These are phyloP conservation scores for Anthracocystis setariae DNA, from an alignment of 1,284 basidiomycete species.

Conservation along the genomic window DNA sequence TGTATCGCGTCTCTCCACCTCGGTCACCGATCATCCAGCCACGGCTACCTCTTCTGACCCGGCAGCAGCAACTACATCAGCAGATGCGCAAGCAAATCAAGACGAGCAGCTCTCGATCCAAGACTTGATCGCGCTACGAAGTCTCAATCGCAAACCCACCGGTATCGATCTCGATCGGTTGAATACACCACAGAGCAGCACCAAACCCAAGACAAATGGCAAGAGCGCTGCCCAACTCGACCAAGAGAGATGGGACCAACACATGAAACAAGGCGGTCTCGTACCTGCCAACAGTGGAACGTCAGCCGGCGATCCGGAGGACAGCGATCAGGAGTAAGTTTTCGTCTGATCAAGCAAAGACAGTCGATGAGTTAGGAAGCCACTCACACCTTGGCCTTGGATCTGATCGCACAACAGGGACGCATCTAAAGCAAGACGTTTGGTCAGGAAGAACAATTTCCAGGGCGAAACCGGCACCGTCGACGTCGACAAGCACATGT, in stretches of 20 bases:
- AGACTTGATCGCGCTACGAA: conserved; percentile 85
- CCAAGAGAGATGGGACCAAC: conserved; percentile 40
- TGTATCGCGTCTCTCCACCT: conserved; percentile 11
- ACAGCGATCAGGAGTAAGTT: conserved; percentile 36
- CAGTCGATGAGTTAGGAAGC: background rate
- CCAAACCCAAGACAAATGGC: conserved; percentile 73
- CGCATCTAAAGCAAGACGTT: conserved; percentile 55
- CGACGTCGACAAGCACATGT: conserved; percentile 99
- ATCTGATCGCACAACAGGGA: conserved; percentile 51
- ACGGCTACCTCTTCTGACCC: background rate
- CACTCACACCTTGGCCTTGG: background rate
- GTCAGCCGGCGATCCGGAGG: conserved; percentile 5
- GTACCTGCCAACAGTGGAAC: background rate
- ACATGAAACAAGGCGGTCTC: conserved; percentile 49
- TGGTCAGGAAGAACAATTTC: conserved; percentile 88
- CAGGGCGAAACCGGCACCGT: conserved; percentile 94
- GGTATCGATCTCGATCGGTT: conserved; percentile 88
- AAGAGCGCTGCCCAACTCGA: conserved; percentile 15
- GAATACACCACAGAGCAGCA: conserved; percentile 82
- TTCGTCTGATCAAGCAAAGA: too few species aligned
- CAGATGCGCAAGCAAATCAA: background rate
- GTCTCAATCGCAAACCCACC: conserved; percentile 75
- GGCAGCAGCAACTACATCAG: background rate
- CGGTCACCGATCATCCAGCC: conserved; percentile 5
- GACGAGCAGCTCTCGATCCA: conserved; percentile 70